phyloP scores from a whole-genome alignment of 2,329 filamentous ascomycete species.

The Fusarium floridanum region DNA sequence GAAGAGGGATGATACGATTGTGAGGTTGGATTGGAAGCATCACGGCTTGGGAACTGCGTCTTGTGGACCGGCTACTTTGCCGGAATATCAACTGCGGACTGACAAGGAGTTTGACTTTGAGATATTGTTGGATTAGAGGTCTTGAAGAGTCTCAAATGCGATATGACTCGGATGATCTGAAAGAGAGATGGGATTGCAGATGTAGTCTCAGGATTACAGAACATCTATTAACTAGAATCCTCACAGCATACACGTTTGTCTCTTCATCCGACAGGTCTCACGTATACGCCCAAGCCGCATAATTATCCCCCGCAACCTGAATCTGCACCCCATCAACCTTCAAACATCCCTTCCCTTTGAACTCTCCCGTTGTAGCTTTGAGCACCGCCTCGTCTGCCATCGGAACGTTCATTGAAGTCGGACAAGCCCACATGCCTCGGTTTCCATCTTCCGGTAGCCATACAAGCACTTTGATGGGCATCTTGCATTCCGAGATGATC shows the following conservation, averaged over 20 bases:
- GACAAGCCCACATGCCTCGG: constrained; percentile 48
- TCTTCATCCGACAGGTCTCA: constrained; percentile 23
- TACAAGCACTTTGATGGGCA: constrained; percentile 39
- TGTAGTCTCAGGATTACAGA: too few species aligned
- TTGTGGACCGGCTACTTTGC: constrained; percentile 69
- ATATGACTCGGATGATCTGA: neutral
- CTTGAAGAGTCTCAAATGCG: neutral
- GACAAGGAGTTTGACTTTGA: constrained; percentile 51
- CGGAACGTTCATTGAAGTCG: constrained; percentile 20
- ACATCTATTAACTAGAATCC: neutral
- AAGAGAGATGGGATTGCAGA: neutral
- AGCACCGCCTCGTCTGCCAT: constrained; percentile 37
- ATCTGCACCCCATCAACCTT: constrained; percentile 51
- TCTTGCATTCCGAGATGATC: constrained; percentile 41
- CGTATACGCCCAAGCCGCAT: constrained; percentile 57
- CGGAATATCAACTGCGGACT: constrained; percentile 58
- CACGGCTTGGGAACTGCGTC: constrained; percentile 73
- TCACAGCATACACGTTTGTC: neutral
- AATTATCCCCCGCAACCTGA: constrained; percentile 36
- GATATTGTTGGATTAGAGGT: constrained; percentile 57
- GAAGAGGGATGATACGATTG: constrained; percentile 63
- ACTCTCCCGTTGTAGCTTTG: constrained; percentile 46
- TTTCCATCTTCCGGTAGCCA: constrained; percentile 41
- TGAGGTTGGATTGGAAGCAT: constrained; percentile 72
- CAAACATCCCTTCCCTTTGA: constrained; percentile 47